phyloP scores from a whole-genome alignment of 1,139 yeast species.

The Barnettozyma hawaiiensis region DNA sequence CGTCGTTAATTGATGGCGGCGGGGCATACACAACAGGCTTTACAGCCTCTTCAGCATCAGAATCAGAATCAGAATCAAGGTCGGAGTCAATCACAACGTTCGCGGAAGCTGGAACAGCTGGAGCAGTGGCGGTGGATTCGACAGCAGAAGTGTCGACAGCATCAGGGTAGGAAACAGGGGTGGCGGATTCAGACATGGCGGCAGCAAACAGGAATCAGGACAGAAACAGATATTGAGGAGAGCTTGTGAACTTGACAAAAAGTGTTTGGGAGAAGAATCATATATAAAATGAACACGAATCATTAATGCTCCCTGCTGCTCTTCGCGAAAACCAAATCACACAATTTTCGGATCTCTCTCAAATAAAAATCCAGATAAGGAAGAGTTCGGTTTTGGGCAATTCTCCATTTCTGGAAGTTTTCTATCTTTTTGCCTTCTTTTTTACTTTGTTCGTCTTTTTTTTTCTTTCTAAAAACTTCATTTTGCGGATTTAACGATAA shows the following conservation, averaged over 20 bases:
- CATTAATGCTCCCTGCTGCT: too few species aligned
- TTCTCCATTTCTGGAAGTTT: not conserved
- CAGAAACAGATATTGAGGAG: constrained; percentile 3
- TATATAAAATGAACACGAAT: not conserved
- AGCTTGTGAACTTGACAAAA: too few species aligned
- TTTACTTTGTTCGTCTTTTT: too few species aligned
- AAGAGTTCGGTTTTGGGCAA: too few species aligned
- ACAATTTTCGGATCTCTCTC: too few species aligned
- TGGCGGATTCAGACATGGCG: constrained; percentile 4
- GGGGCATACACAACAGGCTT: constrained; percentile 19
- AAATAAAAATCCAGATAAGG: too few species aligned
- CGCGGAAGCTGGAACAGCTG: constrained; percentile 9
- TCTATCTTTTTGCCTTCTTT: too few species aligned
- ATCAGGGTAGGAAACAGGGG: not conserved
- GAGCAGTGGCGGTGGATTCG: constrained; percentile 15
- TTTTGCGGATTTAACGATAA: not conserved
- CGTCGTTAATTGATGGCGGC: constrained; percentile 35
- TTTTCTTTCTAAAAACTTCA: too few species aligned
- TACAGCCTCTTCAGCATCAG: constrained; percentile 2
- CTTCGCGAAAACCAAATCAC: too few species aligned
- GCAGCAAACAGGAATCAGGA: constrained; percentile 8
- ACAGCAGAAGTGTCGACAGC: constrained; percentile 12
- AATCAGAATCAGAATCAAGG: constrained; percentile 8
- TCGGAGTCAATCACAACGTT: constrained; percentile 10
- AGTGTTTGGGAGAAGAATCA: too few species aligned